Base-by-base conservation (phyloP, 495 filamentous ascomycete species). In the Daldinia bambusicola region DNA sequence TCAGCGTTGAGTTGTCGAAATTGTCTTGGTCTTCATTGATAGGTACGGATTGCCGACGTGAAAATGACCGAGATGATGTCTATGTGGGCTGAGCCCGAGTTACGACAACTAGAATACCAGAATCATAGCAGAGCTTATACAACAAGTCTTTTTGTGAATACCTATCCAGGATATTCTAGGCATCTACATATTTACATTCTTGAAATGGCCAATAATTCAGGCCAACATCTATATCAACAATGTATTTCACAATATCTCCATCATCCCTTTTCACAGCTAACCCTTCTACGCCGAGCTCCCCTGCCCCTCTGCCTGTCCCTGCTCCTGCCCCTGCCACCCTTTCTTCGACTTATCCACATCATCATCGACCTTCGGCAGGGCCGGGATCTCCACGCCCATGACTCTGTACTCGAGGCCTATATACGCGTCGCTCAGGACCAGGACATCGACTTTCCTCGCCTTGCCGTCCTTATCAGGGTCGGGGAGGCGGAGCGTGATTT, bases 361-460 rank as follows among this genome's bases (percentile, higher is more conserved):
- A 40, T 79, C 79, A 30, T 79, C 78, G 16, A 80, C 77, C 55
- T 56, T 75, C 9, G 79, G 78, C 40, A 74, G 71, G 41, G 79
- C 78, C 31, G 83, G 83, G 40, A 84, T 77, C 61, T 90, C 86
- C 4, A 91, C 81, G 2, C 82, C 85, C 30, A 83, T 71, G 5
- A 89, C 48, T 56, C 75, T 80, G 84, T 92, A 96, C 71, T 89
- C 83, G 89, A 98, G 89, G 0, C 90, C 91, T 31, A 93, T 81
- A 81, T 98, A 98, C 20, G 87, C 89, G 84, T 98, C 94, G 80
- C 93, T 97, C 43, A 94, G 80, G 0, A 97, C 86, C 67, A 83
- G 74, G 20, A 96, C 85, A 81, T 93, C 90, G 10, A 96, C 78
- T 75, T 81, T 89, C 67, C 85, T 84, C 55, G 78, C 69, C 0